Conservation (phyloP, 768 basidiomycete species). For the Mycena epipterygia region DNA sequence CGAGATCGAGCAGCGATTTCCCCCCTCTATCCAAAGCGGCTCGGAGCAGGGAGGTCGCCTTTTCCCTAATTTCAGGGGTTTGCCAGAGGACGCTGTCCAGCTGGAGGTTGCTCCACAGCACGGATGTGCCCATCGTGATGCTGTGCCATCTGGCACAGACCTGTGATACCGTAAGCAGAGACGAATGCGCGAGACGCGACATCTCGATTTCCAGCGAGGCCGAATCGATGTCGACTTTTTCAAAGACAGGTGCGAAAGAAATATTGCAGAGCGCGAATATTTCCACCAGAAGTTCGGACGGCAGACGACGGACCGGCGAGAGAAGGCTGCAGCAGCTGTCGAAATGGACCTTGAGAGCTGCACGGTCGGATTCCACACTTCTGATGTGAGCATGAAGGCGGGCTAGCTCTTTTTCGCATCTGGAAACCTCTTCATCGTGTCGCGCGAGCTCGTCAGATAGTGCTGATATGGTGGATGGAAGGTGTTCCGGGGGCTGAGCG, state of each 20-base stretch:
- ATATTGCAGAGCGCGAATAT: neutral
- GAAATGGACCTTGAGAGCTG: neutral
- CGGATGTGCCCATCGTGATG: neutral
- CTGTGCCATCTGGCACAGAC: neutral
- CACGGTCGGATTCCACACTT: neutral
- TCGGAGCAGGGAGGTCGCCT: neutral
- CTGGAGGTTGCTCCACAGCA: neutral
- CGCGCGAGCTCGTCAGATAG: slow-evolving; percentile 29
- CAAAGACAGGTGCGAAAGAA: no score
- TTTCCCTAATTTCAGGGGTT: neutral
- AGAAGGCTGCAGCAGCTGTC: neutral
- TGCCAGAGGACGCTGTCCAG: neutral
- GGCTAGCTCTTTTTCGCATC: no score
- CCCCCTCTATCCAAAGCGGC: neutral
- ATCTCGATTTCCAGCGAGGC: neutral
- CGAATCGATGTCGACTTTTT: no score
- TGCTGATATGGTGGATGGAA: no score
- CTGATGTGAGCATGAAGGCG: no score
- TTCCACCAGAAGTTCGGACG: neutral
- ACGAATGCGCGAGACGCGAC: neutral
- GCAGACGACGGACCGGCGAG: slow-evolving; percentile 12
- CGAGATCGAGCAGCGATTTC: neutral
- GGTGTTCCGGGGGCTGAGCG: no score
- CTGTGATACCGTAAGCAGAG: neutral
- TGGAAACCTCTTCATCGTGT: neutral